Base-by-base conservation (phyloP, 2,329 filamentous ascomycete species). In the Epicoccum nigrum region DNA sequence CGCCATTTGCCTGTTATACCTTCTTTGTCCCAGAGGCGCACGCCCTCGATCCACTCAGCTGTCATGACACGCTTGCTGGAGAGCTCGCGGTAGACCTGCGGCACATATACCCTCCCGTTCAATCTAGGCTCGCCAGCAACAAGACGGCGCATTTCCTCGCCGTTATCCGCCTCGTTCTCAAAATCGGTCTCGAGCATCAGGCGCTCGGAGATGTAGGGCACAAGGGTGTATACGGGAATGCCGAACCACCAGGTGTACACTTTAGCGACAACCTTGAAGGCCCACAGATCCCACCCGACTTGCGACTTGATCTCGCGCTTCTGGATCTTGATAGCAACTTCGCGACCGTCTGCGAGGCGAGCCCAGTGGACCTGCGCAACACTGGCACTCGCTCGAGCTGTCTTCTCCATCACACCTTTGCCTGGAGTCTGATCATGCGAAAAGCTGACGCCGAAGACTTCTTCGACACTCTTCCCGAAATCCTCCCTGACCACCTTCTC, bases 281-380 rank as follows among this genome's bases (percentile, higher is more conserved):
- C 88, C 92, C 92, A 97, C 44, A 99, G 73, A 79, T 99, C 94
- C 92, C 92, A 96, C 4, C 86, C 86, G 30, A 97, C 89, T 76
- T 97, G 94, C 68, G 88, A 86, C 16, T 84, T 86, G 69, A 99
- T 97, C 79, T 97, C 93, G 42, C 87, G 84, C 78, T 97, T 99
- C 79, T 99, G 94, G 4, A 99, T 87, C 78, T 99, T 99, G 70
- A 99, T 84, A 2, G 94, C 94, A 17, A 97, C 89, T 77, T 97
- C 92, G 39, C 91, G 82, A 0, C 94, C 94, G 75, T 97, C 93
- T 3, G 85, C 76, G 49, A 97, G 74, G 54, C 87, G 81, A 7
- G 94, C 94, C 92, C 93, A 97, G 71, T 97, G 94, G 2, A 99
- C 94, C 76, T 97, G 94, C 1, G 94, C 94, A 7, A 99, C 93